These are phyloP conservation scores for Penicillium turbatum DNA, from an alignment of 495 filamentous ascomycete genomes.

Conservation along the genomic window DNA sequence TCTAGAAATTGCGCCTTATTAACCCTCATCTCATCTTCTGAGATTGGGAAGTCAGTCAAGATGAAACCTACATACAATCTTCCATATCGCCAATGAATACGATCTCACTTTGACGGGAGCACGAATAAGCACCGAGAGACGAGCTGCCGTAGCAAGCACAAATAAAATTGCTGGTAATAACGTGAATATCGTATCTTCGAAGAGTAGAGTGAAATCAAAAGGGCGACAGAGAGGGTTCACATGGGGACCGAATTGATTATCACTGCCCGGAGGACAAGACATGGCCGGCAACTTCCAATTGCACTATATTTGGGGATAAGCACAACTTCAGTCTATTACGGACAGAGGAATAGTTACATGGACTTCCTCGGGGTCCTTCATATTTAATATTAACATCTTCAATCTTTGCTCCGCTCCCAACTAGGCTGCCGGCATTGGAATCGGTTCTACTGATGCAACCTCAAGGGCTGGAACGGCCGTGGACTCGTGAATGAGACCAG, in stretches of 20 bases:
- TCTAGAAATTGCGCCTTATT: not conserved
- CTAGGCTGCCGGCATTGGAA: not conserved
- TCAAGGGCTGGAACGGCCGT: not conserved
- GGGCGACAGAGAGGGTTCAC: conserved; percentile 23
- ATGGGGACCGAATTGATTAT: conserved; percentile 24
- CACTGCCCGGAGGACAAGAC: not conserved
- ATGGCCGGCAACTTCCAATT: not conserved
- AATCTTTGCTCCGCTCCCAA: no score
- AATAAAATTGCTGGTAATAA: conserved; percentile 26
- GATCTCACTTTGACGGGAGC: conserved; percentile 26
- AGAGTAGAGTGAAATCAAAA: conserved; percentile 37
- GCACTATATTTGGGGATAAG: not conserved
- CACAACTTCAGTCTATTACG: no score
- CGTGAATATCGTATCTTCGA: conserved; percentile 32
- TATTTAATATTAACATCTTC: no score
- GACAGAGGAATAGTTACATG: no score
- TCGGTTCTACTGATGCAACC: not conserved
- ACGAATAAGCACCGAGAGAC: conserved; percentile 21
- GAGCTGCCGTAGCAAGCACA: conserved; percentile 20
- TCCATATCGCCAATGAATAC: conserved; percentile 23
- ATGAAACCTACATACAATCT: conserved; percentile 18
- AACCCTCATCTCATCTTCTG: not conserved
- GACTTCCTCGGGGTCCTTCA: no score
- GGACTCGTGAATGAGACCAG: not conserved
- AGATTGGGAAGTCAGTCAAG: not conserved